phyloP scores from a whole-genome alignment of 2,329 filamentous ascomycete genomes.

The Dothiorella sarmentorum region DNA sequence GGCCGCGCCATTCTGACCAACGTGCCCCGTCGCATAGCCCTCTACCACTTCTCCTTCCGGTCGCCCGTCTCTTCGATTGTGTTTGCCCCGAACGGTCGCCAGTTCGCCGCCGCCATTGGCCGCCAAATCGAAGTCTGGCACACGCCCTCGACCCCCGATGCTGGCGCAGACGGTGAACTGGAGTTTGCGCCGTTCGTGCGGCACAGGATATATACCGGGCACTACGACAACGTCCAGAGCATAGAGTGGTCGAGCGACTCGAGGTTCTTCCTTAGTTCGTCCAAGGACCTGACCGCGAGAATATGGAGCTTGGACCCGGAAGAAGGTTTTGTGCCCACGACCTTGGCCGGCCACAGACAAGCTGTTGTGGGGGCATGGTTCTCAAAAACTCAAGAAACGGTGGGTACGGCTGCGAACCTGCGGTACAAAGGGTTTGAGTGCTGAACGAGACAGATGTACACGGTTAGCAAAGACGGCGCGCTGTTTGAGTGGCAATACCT shows the following conservation, averaged over 20 bases:
- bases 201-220: conserved; percentile 79
- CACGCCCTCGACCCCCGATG: conserved; percentile 83
- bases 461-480: conserved; percentile 94
- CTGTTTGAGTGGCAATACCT: conserved; percentile 91
- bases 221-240: conserved; percentile 81
- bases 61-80: conserved; percentile 75
- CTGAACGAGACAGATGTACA: conserved; percentile 63
- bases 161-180: conserved; percentile 73
- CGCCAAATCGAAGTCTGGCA: conserved; percentile 93
- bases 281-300: conserved; percentile 85
- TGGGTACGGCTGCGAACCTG: conserved; percentile 28
- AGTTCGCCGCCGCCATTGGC: conserved; percentile 86
- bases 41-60: conserved; percentile 96
- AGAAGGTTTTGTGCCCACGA: conserved; percentile 84
- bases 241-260: conserved; percentile 97
- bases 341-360: conserved; percentile 86
- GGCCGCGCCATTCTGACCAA: conserved; percentile 92
- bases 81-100: conserved; percentile 85
- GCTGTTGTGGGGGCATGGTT: conserved; percentile 95
- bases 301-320: conserved; percentile 93
- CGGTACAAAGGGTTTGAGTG: not conserved
- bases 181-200: conserved; percentile 94
- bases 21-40: conserved; percentile 74
- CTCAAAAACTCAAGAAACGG: conserved; percentile 83
- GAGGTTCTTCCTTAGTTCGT: conserved; percentile 87